Evolutionary conservation across 306 rosid genomes (phyloP), one percentile per base, ranked within the genome.

Genomic region (Casuarina cunninghamiana): DNA sequence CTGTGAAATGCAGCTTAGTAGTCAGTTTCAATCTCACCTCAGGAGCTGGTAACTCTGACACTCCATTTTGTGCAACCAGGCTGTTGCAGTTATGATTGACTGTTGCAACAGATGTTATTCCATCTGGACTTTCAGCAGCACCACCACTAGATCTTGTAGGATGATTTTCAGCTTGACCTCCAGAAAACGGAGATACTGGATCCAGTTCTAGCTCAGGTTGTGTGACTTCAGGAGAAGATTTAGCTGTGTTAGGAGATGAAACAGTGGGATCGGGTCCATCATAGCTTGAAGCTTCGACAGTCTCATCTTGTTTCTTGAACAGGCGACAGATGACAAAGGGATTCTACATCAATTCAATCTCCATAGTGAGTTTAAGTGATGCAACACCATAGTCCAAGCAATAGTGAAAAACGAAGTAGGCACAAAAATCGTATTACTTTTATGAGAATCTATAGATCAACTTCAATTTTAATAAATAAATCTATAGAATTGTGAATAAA

Each of bases 251-350:
- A 37, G 90, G 83, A 73, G 90, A 79, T 26, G 97, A 89, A 66
- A 42, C 75, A 49, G 89, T 71, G 53, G 62, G 86, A 62, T 83
- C 97, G 48, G 76, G 85, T 66, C 90, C 97, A 58, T 86, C 92
- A 42, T 84, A 53, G 67, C 79, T 83, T 2, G 83, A 84, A 78
- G 10, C 80, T 72, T 90, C 95, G 41, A 92, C 37, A 80, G 78
- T 94, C 75, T 87, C 97, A 19, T 95, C 97, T 0, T 91, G 86
- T 67, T 92, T 95, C 82, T 83, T 95, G 82, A 95, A 95, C 42
- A 95, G 86, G 1, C 98, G 97, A 74, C 97, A 92, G 45, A 95
- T 88, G 53, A 95, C 98, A 85, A 86, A 95, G 5, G 97, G 61
- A 82, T 74, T 92, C 98, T 95, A 96, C 50, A 78, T 45, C 21